phyloP scores from a whole-genome alignment of 208 protist species.

The Acanthamoeba triangularis region DNA sequence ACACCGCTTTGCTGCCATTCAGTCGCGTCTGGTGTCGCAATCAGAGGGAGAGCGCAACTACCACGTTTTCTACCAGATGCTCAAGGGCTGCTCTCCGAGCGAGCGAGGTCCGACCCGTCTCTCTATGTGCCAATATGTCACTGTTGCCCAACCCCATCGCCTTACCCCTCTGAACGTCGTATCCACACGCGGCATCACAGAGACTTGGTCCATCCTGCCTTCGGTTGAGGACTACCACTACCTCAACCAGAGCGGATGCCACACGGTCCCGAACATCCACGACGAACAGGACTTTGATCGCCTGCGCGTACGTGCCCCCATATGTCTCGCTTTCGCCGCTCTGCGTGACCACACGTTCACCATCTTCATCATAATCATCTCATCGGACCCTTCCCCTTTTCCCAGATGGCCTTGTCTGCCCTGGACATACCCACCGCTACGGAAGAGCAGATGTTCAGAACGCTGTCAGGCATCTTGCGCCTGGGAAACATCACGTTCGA shows the following conservation, averaged over 20 bases:
- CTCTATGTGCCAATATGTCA: too few species aligned
- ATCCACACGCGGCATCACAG: background rate
- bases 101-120: background rate
- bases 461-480: constrained; percentile 94
- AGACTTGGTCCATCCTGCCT: background rate
- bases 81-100: constrained; percentile 84
- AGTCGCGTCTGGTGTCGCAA: constrained; percentile 87
- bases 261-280: constrained; percentile 69
- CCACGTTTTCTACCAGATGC: constrained; percentile 93
- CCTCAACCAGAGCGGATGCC: constrained; percentile 56
- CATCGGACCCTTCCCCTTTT: background rate
- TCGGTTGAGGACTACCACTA: constrained; percentile 36
- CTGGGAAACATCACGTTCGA: constrained; percentile 95
- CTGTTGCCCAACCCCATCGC: too few species aligned
- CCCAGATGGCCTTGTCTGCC: constrained; percentile 17
- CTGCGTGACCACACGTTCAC: background rate
- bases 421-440: constrained; percentile 1
- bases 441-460: constrained; percentile 91
- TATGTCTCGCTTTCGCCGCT: constrained; percentile 78
- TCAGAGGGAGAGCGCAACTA: constrained; percentile 92
- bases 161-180: too few species aligned
- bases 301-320: constrained; percentile 46
- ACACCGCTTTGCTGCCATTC: background rate
- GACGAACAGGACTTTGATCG: constrained; percentile 84
- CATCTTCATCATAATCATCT: background rate